A percentile compares a stretch with the other conserved stretches of the same genome.
Conservation (phyloP, 192 early-diverging fungal species). For the Rhizophagus clarus region DNA sequence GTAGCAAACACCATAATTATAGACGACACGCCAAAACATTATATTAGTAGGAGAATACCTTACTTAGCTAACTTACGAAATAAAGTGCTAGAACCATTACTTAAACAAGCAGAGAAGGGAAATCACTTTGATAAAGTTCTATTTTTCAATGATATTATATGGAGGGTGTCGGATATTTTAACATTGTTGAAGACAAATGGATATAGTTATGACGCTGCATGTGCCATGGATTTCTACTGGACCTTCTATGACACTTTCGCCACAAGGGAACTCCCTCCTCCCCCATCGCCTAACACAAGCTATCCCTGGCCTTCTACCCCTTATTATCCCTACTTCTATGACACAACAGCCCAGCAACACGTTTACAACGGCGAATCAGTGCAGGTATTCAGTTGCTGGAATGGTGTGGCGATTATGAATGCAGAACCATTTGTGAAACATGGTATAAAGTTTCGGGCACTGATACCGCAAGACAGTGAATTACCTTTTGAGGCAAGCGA, state of each 20-base stretch:
- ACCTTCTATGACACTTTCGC: conserved; percentile 34
- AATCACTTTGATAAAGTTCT: conserved; percentile 16
- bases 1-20: conserved; percentile 23
- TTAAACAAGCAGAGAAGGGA: not conserved
- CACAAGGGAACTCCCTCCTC: conserved; percentile 16
- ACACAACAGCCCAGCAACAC: too few species aligned
- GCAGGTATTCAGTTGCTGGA: conserved; percentile 35
- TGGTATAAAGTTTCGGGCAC: not conserved
- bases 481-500: conserved; percentile 27
- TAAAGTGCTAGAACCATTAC: conserved; percentile 9
- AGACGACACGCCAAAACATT: not conserved
- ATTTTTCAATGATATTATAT: conserved; percentile 34
- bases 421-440: conserved; percentile 25
- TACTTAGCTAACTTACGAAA: conserved; percentile 20
- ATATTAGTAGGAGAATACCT: conserved; percentile 11
- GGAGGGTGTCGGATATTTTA: not conserved
- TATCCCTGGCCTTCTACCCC: too few species aligned
- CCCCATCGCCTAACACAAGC: not conserved
- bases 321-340: too few species aligned
- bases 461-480: not conserved
- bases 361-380: conserved; percentile 1
- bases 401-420: conserved; percentile 25
- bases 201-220: conserved; percentile 29
- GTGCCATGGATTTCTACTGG: conserved; percentile 34
- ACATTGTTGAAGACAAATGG: conserved; percentile 11